Conservation (phyloP, 73 alveolate genomes). For the Breviolum minutum region DNA sequence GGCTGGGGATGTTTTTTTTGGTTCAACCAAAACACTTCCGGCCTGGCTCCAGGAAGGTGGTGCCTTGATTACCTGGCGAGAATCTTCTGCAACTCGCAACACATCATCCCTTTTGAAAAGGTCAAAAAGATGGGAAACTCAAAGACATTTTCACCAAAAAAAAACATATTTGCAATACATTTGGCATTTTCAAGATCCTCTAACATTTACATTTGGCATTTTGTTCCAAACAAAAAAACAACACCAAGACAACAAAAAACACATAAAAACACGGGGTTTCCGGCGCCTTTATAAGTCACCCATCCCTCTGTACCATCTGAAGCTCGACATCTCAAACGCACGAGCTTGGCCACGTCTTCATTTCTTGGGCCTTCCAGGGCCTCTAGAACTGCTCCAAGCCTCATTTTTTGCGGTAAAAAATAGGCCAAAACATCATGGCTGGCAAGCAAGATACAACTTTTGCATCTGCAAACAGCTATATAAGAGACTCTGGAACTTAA, state of each 20-base stretch:
- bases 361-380: conserved; percentile 31
- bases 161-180: too few species aligned
- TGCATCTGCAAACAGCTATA: too few species aligned
- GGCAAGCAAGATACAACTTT: too few species aligned
- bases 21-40: too few species aligned
- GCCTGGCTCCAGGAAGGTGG: conserved; percentile 37
- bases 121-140: not conserved
- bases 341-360: conserved; percentile 36
- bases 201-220: too few species aligned
- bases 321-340: conserved; percentile 18
- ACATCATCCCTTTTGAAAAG: not conserved
- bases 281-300: conserved; percentile 30
- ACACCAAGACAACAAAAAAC: not conserved
- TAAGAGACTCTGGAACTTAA: not conserved
- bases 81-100: not conserved
- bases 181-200: too few species aligned
- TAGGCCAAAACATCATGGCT: not conserved
- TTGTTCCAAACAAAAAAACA: not conserved
- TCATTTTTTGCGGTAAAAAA: not conserved
- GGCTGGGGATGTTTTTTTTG: too few species aligned
- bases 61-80: conserved; percentile 8
- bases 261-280: not conserved
- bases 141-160: too few species aligned
- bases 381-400: conserved; percentile 13
- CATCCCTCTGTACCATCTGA: not conserved